These are phyloP conservation scores for Vigna reflexopilosa DNA, from an alignment of 306 rosid species.

Conservation along the genomic window DNA sequence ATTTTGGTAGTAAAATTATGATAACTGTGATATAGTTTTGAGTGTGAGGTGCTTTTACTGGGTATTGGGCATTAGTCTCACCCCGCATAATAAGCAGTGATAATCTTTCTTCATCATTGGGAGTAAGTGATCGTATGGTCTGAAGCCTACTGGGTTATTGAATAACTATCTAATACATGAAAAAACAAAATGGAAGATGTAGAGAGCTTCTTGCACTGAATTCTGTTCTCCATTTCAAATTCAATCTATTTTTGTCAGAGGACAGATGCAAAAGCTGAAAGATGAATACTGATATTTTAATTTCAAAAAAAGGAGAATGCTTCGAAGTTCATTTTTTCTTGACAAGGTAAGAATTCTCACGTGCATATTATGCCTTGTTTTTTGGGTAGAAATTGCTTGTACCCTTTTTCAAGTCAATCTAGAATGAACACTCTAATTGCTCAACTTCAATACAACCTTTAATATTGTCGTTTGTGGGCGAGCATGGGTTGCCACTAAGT, in stretches of 20 bases:
- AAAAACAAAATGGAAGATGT: background rate
- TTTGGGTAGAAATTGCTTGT: constrained; percentile 15
- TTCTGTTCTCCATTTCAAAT: background rate
- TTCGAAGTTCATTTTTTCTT: constrained; percentile 8
- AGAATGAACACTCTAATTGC: background rate
- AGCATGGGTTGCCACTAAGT: background rate
- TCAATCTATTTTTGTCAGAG: background rate
- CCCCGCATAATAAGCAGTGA: background rate
- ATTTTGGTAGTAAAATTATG: background rate
- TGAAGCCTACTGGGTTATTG: background rate
- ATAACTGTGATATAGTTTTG: constrained; percentile 20
- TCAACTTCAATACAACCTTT: background rate
- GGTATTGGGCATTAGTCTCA: constrained; percentile 2
- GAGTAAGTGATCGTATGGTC: background rate
- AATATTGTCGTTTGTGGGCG: constrained; percentile 1
- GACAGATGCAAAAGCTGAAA: background rate
- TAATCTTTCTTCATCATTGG: background rate
- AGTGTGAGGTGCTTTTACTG: constrained; percentile 17
- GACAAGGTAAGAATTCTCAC: background rate
- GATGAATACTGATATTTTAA: background rate
- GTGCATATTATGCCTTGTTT: background rate
- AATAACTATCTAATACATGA: background rate
- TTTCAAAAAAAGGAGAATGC: background rate
- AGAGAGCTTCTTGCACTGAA: constrained; percentile 13
- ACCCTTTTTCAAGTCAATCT: constrained; percentile 12